Percentiles rank a stretch among this genome's conserved stretches.
phyloP scores from a whole-genome alignment of 106 monocot genomes.

The Dendrobium huoshanense region DNA sequence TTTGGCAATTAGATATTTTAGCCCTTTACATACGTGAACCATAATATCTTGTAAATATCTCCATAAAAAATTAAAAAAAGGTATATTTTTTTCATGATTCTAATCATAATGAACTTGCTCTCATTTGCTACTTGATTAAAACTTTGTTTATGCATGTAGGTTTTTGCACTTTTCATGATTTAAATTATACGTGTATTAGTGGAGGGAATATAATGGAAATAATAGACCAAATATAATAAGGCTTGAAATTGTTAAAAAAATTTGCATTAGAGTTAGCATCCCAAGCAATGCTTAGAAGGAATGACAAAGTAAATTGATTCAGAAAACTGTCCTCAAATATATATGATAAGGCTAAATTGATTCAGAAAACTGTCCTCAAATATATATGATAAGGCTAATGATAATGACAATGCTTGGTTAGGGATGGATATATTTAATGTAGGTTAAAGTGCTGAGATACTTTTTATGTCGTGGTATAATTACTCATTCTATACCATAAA shows the following conservation, averaged over 20 bases:
- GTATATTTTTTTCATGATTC: no score
- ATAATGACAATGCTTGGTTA: background rate
- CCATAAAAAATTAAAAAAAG: no score
- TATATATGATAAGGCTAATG: background rate
- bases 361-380: background rate
- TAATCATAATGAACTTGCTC: no score
- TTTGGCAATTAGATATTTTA: no score
- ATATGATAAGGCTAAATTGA: background rate
- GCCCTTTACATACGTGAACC: no score
- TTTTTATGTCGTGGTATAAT: background rate
- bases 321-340: background rate
- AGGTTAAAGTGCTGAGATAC: background rate
- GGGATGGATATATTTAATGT: background rate
- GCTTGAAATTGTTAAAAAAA: background rate
- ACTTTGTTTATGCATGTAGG: background rate
- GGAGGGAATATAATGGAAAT: background rate
- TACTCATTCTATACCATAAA: background rate
- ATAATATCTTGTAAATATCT: no score
- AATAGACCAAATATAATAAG: background rate
- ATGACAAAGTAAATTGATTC: background rate
- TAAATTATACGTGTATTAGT: background rate
- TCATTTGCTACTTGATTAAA: no score
- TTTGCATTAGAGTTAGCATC: background rate
- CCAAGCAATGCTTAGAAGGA: background rate
- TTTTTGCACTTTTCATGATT: background rate